These are phyloP conservation scores for Xerocomus brunneocitrinus DNA, from an alignment of 768 basidiomycete species.

Conservation along the genomic window DNA sequence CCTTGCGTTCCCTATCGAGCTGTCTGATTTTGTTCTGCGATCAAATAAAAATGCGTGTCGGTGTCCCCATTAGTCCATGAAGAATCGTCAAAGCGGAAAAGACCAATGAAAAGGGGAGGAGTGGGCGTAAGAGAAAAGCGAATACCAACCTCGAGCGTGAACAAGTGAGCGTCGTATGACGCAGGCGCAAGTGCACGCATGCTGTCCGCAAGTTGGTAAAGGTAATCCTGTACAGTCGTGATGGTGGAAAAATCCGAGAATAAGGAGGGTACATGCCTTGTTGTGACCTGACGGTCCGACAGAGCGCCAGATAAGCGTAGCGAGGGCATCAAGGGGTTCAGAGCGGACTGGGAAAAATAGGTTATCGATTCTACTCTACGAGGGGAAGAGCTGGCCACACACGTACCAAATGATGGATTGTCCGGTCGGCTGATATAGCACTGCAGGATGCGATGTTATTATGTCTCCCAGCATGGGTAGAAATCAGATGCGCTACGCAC, in stretches of 20 bases:
- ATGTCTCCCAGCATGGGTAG: neutral
- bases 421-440: constrained; percentile 84
- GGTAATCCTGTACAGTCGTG: constrained; percentile 59
- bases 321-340: constrained; percentile 62
- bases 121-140: neutral
- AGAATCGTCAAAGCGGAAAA: too few species aligned
- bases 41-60: neutral
- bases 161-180: constrained; percentile 70
- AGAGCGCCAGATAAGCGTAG: constrained; percentile 61
- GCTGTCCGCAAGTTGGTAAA: constrained; percentile 68
- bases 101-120: neutral
- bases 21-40: neutral
- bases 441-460: constrained; percentile 28
- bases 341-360: constrained; percentile 55
- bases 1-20: neutral
- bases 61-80: neutral
- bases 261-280: constrained; percentile 45
- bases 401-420: constrained; percentile 80
- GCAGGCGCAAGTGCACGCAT: constrained; percentile 69
- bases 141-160: constrained; percentile 60
- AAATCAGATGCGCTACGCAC: neutral
- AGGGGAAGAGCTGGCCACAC: constrained; percentile 9
- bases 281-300: constrained; percentile 84
- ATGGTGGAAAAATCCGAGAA: neutral
- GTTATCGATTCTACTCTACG: neutral